Percentiles rank a stretch among this genome's conserved stretches.
These are phyloP conservation scores for Canna indica DNA, from an alignment of 176 grass and related monocot genomes.

Conservation along the genomic window DNA sequence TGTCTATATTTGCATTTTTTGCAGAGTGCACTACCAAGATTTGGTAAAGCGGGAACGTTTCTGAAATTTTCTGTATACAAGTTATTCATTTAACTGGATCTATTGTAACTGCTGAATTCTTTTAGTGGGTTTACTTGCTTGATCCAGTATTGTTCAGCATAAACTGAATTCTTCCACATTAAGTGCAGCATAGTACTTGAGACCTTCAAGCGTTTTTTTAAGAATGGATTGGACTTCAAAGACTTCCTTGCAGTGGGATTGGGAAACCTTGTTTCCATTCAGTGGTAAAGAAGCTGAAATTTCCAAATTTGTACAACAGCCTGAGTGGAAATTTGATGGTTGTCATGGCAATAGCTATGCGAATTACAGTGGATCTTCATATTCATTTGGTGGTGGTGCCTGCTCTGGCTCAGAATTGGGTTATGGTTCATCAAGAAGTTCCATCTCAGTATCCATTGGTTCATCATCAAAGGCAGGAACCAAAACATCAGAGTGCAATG, in stretches of 20 bases:
- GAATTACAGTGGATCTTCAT: background rate
- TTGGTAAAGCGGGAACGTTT: background rate
- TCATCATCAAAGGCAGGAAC: background rate
- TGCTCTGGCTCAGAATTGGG: constrained; percentile 7
- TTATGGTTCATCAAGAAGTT: constrained; percentile 5
- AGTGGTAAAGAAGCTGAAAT: constrained; percentile 1
- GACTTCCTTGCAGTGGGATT: background rate
- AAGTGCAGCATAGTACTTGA: background rate
- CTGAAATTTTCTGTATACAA: too few species aligned
- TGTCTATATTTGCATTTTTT: background rate
- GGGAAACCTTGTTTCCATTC: background rate
- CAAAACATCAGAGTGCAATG: background rate
- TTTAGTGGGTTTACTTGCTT: background rate
- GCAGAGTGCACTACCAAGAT: background rate
- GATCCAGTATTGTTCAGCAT: background rate
- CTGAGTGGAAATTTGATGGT: constrained; percentile 3
- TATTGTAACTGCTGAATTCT: too few species aligned
- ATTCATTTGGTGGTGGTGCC: background rate
- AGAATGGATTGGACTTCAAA: constrained; percentile 12
- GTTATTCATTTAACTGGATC: too few species aligned
- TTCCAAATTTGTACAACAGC: background rate
- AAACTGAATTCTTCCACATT: background rate
- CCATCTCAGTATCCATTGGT: constrained; percentile 5
- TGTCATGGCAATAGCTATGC: background rate
- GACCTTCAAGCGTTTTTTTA: background rate